Evolutionary conservation across 257 asterid species (phyloP), one percentile per base, ranked within the genome.

Genomic region (Linderniella brevidens): DNA sequence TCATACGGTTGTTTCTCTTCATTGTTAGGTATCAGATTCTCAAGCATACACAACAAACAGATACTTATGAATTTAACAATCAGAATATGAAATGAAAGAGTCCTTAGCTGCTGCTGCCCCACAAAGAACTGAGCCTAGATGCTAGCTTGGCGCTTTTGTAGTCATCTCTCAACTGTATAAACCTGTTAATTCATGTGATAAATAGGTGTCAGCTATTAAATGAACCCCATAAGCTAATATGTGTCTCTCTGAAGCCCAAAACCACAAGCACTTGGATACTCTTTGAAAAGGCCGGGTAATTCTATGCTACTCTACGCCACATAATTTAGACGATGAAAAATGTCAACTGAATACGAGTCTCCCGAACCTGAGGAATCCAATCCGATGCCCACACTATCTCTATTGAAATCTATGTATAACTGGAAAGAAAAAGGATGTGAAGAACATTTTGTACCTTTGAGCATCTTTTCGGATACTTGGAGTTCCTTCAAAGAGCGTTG

Each of bases 391-490:
- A 40, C 5, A 3, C 11, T 13, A 42, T 17, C 13, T 42, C 8
- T 8, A 12, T 13, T 42, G 10, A 9, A n/a, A 10, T 14, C 47
- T 42, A 9, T 42, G 3, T 17, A 13, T 5, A 10, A 42, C 3
- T 12, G 2, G 15, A 14, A 17, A 1, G 16, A 42, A 39, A 13
- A 39, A 39, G 43, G 9, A 11, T 3, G 43, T 14, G 7, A 7
- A 11, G 47, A 10, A 42, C 47, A 2, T 14, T 6, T 5, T 37
- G 20, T 78, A 90, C 99, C 82, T 90, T 61, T 90, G 99, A 42
- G 96, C 93, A 54, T 85, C 99, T 67, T 85, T 90, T 48, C 90
- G 75, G 54, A 85, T 90, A 75, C 99, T 81, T n/a, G 99, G 96
- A 46, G 94, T 85, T 64, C 99, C 99, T 72, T 90, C 99, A 54